Percentiles rank a stretch among this genome's conserved stretches.
phyloP scores from a whole-genome alignment of 2,329 filamentous ascomycete genomes.

The Cercospora sesami region DNA sequence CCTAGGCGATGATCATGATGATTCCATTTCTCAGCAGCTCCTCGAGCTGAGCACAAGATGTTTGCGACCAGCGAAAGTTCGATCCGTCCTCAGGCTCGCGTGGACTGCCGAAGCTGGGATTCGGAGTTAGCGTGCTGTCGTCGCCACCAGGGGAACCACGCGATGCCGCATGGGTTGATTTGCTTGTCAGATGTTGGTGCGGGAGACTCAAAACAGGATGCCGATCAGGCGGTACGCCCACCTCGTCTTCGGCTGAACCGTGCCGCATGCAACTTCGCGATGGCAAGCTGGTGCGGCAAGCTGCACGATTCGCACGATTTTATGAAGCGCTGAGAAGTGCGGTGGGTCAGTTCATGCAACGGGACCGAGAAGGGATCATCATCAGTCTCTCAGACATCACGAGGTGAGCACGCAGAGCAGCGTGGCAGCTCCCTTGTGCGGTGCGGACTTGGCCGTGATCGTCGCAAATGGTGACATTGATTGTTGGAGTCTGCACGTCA shows the following conservation, averaged over 20 bases:
- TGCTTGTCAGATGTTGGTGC: background rate
- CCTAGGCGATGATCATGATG: slow-evolving; percentile 11
- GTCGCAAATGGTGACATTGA: background rate
- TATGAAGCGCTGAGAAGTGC: background rate
- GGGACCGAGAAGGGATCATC: background rate
- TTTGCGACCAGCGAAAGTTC: background rate
- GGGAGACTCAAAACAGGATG: slow-evolving; percentile 3
- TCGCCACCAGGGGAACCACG: background rate
- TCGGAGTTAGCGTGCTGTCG: background rate
- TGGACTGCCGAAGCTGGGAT: background rate
- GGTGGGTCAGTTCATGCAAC: background rate
- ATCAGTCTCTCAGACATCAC: background rate
- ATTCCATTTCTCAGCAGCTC: background rate
- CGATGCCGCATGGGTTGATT: slow-evolving; percentile 6
- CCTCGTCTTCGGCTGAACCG: background rate
- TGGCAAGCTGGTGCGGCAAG: slow-evolving; percentile 9
- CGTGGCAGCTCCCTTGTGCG: background rate
- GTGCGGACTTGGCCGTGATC: background rate
- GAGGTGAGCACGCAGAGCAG: background rate
- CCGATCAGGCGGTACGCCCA: slow-evolving; percentile 1
- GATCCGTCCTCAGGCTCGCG: background rate
- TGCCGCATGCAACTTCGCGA: slow-evolving; percentile 9
- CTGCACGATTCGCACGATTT: background rate
- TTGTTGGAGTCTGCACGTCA: background rate
- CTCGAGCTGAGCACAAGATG: background rate